A percentile compares a stretch with the other conserved stretches of the same genome.
Evolutionary conservation across 306 rosid genomes (phyloP).

Genomic region (Lagenaria siceraria): DNA sequence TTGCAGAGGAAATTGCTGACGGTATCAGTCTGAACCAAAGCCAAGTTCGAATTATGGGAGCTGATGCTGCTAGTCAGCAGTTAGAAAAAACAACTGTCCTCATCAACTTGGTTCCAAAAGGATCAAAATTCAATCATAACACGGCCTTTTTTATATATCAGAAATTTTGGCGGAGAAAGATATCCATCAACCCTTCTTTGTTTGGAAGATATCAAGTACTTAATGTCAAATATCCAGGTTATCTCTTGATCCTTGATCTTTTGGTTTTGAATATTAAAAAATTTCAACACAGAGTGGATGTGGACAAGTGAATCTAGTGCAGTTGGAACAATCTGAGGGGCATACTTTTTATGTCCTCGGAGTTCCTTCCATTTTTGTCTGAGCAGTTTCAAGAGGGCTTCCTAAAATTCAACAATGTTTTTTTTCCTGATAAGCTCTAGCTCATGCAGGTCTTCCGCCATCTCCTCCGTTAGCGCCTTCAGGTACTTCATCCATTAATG

Average conservation of each 20-base stretch:
- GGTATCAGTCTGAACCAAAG: conserved; percentile 49
- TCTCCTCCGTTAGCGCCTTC: conserved; percentile 72
- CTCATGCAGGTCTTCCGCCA: conserved; percentile 83
- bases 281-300: neutral
- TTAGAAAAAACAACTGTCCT: conserved; percentile 61
- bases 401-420: neutral
- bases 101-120: conserved; percentile 66
- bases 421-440: conserved; percentile 10
- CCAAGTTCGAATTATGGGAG: conserved; percentile 93
- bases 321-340: neutral
- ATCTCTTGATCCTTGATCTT: conserved; percentile 1
- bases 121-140: conserved; percentile 44
- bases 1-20: conserved; percentile 69
- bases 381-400: neutral
- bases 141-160: conserved; percentile 46
- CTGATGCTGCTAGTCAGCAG: conserved; percentile 70
- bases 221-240: conserved; percentile 79
- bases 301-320: neutral
- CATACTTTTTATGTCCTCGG: neutral
- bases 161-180: conserved; percentile 61
- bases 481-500: conserved; percentile 36
- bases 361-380: neutral
- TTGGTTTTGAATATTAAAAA: neutral
- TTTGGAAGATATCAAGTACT: conserved; percentile 74
- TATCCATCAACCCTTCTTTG: conserved; percentile 41